A percentile compares a stretch with the other conserved stretches of the same genome.
Evolutionary conservation across 2,329 filamentous ascomycete species (phyloP).

Genomic region (Aspergillus carbonarius): DNA sequence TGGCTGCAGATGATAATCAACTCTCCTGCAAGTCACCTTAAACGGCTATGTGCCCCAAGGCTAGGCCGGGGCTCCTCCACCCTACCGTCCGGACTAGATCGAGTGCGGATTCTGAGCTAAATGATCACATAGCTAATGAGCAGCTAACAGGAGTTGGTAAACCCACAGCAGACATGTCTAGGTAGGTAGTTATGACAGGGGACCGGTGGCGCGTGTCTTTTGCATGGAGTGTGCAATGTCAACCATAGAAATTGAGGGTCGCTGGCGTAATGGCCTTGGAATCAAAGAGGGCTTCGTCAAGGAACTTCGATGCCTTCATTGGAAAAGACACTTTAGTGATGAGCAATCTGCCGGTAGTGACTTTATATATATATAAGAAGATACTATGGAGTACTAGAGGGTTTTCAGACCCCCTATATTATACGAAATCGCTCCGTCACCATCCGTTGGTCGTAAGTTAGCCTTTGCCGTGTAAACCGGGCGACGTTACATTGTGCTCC

Average conservation of each 20-base stretch:
- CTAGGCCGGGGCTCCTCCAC: not conserved
- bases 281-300: not conserved
- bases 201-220: no score
- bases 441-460: not conserved
- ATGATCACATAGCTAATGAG: not conserved
- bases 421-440: not conserved
- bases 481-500: not conserved
- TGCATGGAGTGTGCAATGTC: not conserved
- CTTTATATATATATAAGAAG: not conserved
- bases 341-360: not conserved
- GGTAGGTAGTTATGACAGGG: not conserved
- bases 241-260: not conserved
- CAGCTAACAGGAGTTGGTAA: not conserved
- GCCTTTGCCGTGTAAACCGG: not conserved
- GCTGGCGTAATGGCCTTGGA: not conserved
- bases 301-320: no score
- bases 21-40: constrained; percentile 21
- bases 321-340: not conserved
- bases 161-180: not conserved
- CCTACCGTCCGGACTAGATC: not conserved
- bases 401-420: not conserved
- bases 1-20: constrained; percentile 23
- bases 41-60: constrained; percentile 17
- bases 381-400: not conserved
- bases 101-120: not conserved